Evolutionary conservation across 108 stramenopile species (phyloP).

Genomic region (Skeletonema costatum): DNA sequence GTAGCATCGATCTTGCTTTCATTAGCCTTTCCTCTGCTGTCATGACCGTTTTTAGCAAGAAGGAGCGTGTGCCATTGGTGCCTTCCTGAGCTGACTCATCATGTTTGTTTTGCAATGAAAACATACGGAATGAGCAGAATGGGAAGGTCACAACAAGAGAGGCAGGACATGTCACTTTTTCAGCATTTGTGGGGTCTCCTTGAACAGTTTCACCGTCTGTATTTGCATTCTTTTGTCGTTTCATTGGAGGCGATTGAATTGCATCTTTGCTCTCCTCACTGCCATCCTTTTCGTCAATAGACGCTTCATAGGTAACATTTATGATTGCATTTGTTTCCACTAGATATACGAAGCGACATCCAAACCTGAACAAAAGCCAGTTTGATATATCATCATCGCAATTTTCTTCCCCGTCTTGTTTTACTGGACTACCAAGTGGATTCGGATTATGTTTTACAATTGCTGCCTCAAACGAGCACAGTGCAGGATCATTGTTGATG

Average conservation of each 20-base stretch:
- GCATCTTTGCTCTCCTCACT: not conserved
- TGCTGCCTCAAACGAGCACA: slow-evolving; percentile 38
- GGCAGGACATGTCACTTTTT: not conserved
- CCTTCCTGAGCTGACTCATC: not conserved
- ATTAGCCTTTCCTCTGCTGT: slow-evolving; percentile 11
- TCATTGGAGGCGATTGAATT: not conserved
- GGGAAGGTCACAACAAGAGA: slow-evolving; percentile 24
- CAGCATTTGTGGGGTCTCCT: not conserved
- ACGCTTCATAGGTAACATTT: slow-evolving; percentile 8
- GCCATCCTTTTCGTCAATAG: not conserved
- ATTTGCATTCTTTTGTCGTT: slow-evolving; percentile 3
- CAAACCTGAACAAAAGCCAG: slow-evolving; percentile 29
- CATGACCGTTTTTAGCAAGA: not conserved
- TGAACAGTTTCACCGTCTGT: slow-evolving; percentile 7
- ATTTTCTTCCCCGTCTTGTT: not conserved
- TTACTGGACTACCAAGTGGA: not conserved
- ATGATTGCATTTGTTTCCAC: slow-evolving; percentile 21
- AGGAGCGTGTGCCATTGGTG: not conserved
- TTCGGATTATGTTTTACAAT: slow-evolving; percentile 14
- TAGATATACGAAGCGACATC: slow-evolving; percentile 26
- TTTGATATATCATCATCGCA: slow-evolving; percentile 13
- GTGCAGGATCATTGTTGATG: slow-evolving; percentile 36
- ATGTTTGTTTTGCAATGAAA: slow-evolving; percentile 14
- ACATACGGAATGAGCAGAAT: slow-evolving; percentile 39
- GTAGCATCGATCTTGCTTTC: slow-evolving; percentile 7